phyloP scores from a whole-genome alignment of 225 moss, liverwort and hornwort genomes.

The Anthoceros angustus region DNA sequence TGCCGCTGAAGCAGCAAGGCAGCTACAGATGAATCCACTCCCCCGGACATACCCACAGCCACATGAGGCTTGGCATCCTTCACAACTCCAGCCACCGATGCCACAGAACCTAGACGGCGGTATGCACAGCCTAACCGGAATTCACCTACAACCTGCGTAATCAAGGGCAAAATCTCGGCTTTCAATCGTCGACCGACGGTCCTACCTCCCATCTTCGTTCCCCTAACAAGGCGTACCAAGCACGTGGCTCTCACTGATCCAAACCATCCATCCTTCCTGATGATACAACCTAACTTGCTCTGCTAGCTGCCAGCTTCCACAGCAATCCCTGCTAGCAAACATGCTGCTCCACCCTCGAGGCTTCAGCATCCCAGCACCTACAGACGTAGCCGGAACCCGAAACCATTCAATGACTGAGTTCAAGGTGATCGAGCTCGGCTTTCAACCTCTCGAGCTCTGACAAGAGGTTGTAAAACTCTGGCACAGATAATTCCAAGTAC shows the following conservation, averaged over 20 bases:
- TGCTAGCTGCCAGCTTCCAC: neutral
- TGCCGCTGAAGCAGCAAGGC: slow-evolving; percentile 82
- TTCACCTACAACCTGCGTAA: neutral
- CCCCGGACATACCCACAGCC: slow-evolving; percentile 88
- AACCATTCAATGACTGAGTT: neutral
- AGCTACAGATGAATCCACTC: slow-evolving; percentile 96
- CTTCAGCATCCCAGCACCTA: neutral
- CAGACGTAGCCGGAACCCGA: neutral
- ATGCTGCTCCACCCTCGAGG: neutral
- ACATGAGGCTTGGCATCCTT: slow-evolving; percentile 22
- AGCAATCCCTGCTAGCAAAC: neutral
- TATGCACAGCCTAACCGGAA: neutral
- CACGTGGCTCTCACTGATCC: neutral
- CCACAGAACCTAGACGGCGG: neutral
- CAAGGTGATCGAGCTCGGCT: neutral
- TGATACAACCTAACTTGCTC: neutral
- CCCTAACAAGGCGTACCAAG: too few relatives aligned
- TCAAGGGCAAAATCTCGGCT: too few relatives aligned
- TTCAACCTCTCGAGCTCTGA: neutral
- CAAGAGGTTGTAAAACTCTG: neutral
- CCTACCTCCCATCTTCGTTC: too few relatives aligned
- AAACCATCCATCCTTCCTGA: neutral
- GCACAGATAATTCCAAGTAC: neutral
- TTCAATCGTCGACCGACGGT: too few relatives aligned
- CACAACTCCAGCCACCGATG: neutral